phyloP scores from a whole-genome alignment of 1,284 basidiomycete genomes.

The Schizopora paradoxa region DNA sequence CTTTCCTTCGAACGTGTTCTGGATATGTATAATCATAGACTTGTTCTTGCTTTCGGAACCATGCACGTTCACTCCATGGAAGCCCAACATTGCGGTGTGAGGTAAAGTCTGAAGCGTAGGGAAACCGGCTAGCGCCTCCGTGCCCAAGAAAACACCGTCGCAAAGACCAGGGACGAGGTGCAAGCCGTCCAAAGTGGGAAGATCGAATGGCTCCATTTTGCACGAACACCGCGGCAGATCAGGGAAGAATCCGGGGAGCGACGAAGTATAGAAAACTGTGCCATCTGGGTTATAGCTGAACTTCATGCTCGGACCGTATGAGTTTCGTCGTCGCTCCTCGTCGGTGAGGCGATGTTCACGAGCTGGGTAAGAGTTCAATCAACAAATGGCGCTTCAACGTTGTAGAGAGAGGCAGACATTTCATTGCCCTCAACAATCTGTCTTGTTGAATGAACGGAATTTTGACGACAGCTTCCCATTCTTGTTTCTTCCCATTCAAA shows the following conservation, averaged over 20 bases:
- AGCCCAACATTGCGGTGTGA: slow-evolving; percentile 69
- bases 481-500: slow-evolving; percentile 96
- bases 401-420: slow-evolving; percentile 53
- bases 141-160: slow-evolving; percentile 85
- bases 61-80: slow-evolving; percentile 93
- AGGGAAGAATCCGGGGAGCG: slow-evolving; percentile 93
- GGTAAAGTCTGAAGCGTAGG: slow-evolving; percentile 90
- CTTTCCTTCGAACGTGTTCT: slow-evolving; percentile 65
- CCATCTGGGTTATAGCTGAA: slow-evolving; percentile 72
- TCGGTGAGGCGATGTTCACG: slow-evolving; percentile 72
- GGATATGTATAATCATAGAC: slow-evolving; percentile 86
- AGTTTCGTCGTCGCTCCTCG: slow-evolving; percentile 78
- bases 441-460: slow-evolving; percentile 96
- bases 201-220: slow-evolving; percentile 72
- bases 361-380: no score
- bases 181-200: slow-evolving; percentile 86
- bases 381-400: no score
- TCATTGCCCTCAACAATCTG: slow-evolving; percentile 80
- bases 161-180: slow-evolving; percentile 84
- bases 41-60: slow-evolving; percentile 87
- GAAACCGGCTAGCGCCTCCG: slow-evolving; percentile 89
- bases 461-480: slow-evolving; percentile 99
- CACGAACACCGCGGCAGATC: slow-evolving; percentile 81
- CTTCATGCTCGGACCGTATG: slow-evolving; percentile 72
- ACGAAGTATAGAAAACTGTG: slow-evolving; percentile 76